Percentiles rank a stretch among this genome's conserved stretches.
Evolutionary conservation across 2,329 filamentous ascomycete species (phyloP).

Genomic region (Aspergillus nomiae): DNA sequence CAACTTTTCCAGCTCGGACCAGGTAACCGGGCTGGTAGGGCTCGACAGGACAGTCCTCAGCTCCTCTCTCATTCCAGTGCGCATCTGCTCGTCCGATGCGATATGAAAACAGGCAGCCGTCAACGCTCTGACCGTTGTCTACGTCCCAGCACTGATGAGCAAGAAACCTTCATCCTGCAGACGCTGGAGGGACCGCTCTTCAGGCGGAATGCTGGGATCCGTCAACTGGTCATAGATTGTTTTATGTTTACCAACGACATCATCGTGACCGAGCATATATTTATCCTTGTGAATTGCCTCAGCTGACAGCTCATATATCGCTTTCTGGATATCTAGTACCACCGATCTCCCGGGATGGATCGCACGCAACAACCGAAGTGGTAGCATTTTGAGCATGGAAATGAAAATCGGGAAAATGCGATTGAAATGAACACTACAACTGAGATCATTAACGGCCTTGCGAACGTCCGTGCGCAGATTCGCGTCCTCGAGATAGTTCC

Average conservation of each 20-base stretch:
- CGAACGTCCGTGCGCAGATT: constrained; percentile 23
- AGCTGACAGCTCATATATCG: constrained; percentile 1
- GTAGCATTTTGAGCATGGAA: constrained; percentile 11
- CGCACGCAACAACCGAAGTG: constrained; percentile 12
- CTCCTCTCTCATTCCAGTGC: constrained; percentile 27
- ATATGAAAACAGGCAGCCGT: constrained; percentile 36
- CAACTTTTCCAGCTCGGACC: constrained; percentile 38
- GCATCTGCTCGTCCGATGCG: constrained; percentile 20
- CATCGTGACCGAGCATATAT: background rate
- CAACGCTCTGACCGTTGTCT: constrained; percentile 37
- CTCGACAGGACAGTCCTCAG: constrained; percentile 30
- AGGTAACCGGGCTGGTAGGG: constrained; percentile 21
- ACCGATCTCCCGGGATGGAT: constrained; percentile 12
- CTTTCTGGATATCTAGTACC: constrained; percentile 19
- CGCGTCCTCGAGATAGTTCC: constrained; percentile 32
- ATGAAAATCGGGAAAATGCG: constrained; percentile 22
- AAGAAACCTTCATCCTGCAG: constrained; percentile 35
- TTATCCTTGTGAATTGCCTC: constrained; percentile 13
- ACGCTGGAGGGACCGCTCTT: constrained; percentile 39
- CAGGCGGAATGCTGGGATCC: constrained; percentile 35
- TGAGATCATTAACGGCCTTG: constrained; percentile 26
- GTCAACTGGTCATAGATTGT: constrained; percentile 35
- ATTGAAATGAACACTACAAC: constrained; percentile 26
- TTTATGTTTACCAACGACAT: background rate
- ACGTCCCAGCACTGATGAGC: constrained; percentile 37